Evolutionary conservation across 257 asterid genomes (phyloP).

Genomic region (Gentiana macrophylla): DNA sequence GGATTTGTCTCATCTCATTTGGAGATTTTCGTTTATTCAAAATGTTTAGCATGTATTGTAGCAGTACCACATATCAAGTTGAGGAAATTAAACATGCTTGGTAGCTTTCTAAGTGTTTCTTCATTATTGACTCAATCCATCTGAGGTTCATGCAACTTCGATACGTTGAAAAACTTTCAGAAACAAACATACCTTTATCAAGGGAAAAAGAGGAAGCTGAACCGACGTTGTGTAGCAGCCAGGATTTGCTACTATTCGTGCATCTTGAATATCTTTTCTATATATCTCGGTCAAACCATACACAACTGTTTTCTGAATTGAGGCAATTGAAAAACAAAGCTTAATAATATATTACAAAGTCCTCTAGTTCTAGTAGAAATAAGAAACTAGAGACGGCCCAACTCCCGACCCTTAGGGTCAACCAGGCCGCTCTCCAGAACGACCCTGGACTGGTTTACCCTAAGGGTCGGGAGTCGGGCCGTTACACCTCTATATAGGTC

Average conservation of each 20-base stretch:
- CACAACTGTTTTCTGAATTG: constrained; percentile 74
- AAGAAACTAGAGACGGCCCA: too few species aligned
- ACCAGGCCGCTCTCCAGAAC: too few species aligned
- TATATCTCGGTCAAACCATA: constrained; percentile 87
- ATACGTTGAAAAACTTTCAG: background rate
- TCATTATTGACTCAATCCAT: background rate
- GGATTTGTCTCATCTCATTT: too few species aligned
- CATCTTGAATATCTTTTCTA: constrained; percentile 54
- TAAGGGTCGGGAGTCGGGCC: too few species aligned
- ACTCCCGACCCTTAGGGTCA: too few species aligned
- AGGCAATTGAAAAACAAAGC: background rate
- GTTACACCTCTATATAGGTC: too few species aligned
- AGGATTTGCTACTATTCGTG: constrained; percentile 90
- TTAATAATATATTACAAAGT: background rate
- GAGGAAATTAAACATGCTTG: background rate
- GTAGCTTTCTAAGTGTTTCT: background rate
- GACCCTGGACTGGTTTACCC: too few species aligned
- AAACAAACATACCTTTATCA: constrained; percentile 51
- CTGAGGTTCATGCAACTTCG: background rate
- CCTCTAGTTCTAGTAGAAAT: too few species aligned
- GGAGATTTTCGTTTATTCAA: too few species aligned
- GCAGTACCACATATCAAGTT: background rate
- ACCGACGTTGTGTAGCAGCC: constrained; percentile 93
- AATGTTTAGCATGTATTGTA: too few species aligned
- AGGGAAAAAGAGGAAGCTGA: constrained; percentile 88